Base-by-base conservation (phyloP, 805 yeast species). In the Blastobotrys americana region DNA sequence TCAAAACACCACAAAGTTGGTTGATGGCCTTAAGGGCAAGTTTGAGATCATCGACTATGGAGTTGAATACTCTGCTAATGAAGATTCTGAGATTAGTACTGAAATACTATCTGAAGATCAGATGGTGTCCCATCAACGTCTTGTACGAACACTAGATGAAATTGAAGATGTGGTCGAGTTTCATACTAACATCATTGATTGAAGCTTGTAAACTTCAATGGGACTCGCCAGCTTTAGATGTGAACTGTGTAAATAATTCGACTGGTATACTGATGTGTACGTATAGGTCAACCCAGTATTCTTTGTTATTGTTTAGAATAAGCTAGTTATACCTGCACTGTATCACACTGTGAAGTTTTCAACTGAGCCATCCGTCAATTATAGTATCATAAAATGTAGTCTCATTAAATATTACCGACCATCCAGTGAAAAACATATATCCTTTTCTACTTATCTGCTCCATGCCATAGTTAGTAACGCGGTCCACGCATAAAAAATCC, bases 161-260 rank as follows among this genome's bases (percentile, higher is more conserved):
- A 67, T 87, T n/a, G 87, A 82, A 41, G 97, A 93, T 55, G 84
- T 90, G 17, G 78, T 86, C 4, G 86, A 78, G 50, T 78, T 84
- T 47, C 85, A 84, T 65, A 74, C 85, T 23, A 90, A 87, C 59
- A 68, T 77, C 53, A 72, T 20, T 4, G 37, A 34, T n/a, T 34
- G n/a, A n/a, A n/a, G n/a, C n/a, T n/a, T n/a, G n/a, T n/a, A n/a
- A n/a, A n/a, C n/a, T n/a, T n/a, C n/a, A n/a, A n/a, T n/a, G n/a
- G n/a, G n/a, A n/a, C n/a, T n/a, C n/a, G n/a, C n/a, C n/a, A n/a
- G n/a, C n/a, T n/a, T n/a, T n/a, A n/a, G n/a, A n/a, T n/a, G n/a
- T n/a, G n/a, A n/a, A n/a, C n/a, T n/a, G n/a, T n/a, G n/a, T n/a
- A n/a, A n/a, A n/a, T n/a, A n/a, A n/a, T n/a, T n/a, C n/a, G n/a